Base-by-base conservation (phyloP, 2,329 filamentous ascomycete genomes). In the Ceratocystis cubensis region DNA sequence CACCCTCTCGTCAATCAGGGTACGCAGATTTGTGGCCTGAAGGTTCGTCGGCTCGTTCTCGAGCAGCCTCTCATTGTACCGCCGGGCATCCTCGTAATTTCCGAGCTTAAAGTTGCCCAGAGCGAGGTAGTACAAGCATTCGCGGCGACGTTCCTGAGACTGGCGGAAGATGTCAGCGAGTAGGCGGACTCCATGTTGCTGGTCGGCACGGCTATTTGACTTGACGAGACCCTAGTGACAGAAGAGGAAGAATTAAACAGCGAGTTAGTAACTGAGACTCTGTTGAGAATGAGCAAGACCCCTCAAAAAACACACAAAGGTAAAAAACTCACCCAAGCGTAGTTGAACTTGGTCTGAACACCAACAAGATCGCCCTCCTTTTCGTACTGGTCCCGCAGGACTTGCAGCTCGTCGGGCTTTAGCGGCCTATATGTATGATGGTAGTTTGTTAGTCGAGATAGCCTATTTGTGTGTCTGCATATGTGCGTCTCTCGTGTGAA, bases 321-420 rank as follows among this genome's bases (percentile, higher is more conserved):
- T 46, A 22, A 22, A 13, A 45, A 45, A 71, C 80, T 67, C 84
- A 96, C 91, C 94, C 94, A 99, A 74, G 94, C 93, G 76, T 93
- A 97, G 85, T 99, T 99, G 84, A 99, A 99, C 76, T 97, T 97
- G 69, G 94, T 99, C 77, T 99, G 94, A 50, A 99, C 84, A 68
- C 93, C 92, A 69, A 96, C 93, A 80, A 96, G 95, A 73, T 96
- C 90, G 71, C 93, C 94, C 78, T 99, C 94, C 75, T 96, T 96
- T 75, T 97, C 93, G 75, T 94, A 99, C 76, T 99, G 94, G 69
- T 89, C 82, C 70, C 93, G 89, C 65, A 99, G 83, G 69, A 97
- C 94, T 76, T 92, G 87, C 69, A 99, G 87, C 78, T 99, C 94
- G 63, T 90, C 88, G 66, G 90, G 85, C 78, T 94, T 95, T 70